phyloP scores from a whole-genome alignment of 192 early-diverging fungal genomes.

The Blastocladiella britannica region DNA sequence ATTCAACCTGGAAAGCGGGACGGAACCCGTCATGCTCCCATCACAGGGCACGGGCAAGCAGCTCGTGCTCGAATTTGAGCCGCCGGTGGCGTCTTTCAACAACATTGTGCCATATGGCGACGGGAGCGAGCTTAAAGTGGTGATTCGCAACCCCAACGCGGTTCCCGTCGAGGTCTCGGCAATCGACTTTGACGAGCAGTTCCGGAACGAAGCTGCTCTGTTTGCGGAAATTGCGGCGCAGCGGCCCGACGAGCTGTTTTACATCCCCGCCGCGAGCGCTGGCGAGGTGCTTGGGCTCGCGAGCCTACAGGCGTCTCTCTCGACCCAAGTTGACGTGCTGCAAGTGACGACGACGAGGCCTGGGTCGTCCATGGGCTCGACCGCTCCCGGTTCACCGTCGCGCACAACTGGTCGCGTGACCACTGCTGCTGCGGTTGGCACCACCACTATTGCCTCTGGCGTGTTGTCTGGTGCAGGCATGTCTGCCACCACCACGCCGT shows the following conservation, averaged over 20 bases:
- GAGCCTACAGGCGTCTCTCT: no score
- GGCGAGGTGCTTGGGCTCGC: conserved; percentile 5
- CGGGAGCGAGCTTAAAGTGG: conserved; percentile 18
- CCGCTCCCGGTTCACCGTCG: no score
- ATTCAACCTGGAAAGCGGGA: conserved; percentile 25
- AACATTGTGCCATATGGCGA: conserved; percentile 30
- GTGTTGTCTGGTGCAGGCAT: no score
- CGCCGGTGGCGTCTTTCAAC: conserved; percentile 16
- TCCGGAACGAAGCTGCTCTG: conserved; percentile 28
- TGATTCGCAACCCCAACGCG: conserved; percentile 21
- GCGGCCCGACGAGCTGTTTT: conserved; percentile 15
- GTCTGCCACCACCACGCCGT: no score
- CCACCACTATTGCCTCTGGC: no score
- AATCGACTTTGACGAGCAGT: conserved; percentile 30
- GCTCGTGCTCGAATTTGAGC: conserved; percentile 23
- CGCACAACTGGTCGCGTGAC: no score
- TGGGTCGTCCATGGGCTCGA: no score
- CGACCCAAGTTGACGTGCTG: no score
- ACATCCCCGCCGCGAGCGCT: conserved; percentile 21
- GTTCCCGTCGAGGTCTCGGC: conserved; percentile 29
- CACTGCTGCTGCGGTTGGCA: no score
- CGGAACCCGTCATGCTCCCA: conserved; percentile 13
- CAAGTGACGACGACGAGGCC: no score
- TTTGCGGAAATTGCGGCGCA: conserved; percentile 16
- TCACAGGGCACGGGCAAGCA: conserved; percentile 18